Evolutionary conservation across 179 eudicot species (phyloP), one percentile per base, ranked within the genome.

Genomic region (Gypsophila paniculata): DNA sequence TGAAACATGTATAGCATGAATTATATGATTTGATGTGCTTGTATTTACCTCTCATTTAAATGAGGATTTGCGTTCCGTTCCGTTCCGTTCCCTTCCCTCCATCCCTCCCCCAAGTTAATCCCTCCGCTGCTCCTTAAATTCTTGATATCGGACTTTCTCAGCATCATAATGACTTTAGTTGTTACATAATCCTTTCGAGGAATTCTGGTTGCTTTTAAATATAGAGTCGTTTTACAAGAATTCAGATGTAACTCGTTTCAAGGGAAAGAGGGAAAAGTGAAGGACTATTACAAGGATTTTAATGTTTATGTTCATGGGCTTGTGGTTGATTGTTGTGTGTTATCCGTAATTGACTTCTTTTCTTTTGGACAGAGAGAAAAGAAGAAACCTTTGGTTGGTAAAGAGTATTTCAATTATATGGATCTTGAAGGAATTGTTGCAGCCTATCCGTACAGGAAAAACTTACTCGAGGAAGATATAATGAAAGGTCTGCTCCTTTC

Each of bases 321-420:
- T 55, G 61, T 55, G 21, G 61, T 11, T 15, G 61, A 13, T 64
- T 60, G 53, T 29, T 15, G 25, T 46, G 53, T 21, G 25, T 8
- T 36, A 34, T 38, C 34, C 29, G n/a, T 49, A 48, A 32, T 57
- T 18, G 42, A 7, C 57, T 22, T 61, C 0, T 51, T 76, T 21
- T 77, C 61, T 74, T 75, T 79, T 64, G 29, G 78, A 70, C 86
- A 94, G 99, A 88, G 99, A 84, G 99, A 90, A 82, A 85, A 77
- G 78, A 91, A 90, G 78, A 89, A 83, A 69, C 90, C 99, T 55
- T 80, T 76, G 11, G 77, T 94, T 46, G 99, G 92, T 34, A 94
- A 91, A 81, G 97, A 91, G 81, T 94, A 94, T 74, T 94, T 94
- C 78, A 88, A 85, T 71, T 84, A 85, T 76, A 86, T 85, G 93